Evolutionary conservation across 805 yeast genomes (phyloP), one percentile per base, ranked within the genome.

Genomic region (Kodamaea restingae): DNA sequence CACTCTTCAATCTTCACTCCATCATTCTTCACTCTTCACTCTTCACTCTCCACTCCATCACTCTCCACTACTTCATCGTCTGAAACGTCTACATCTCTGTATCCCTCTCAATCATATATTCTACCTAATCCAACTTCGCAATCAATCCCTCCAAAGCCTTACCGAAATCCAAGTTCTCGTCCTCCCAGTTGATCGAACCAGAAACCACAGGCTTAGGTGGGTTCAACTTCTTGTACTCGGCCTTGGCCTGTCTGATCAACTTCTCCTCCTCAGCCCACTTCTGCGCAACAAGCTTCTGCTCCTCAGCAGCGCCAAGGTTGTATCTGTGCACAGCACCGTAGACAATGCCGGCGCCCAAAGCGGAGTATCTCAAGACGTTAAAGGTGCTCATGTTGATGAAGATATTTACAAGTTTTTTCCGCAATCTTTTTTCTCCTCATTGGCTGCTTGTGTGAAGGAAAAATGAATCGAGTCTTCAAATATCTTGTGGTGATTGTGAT

Each of bases 311-410:
- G 54, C 81, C 80, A 54, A 88, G 74, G 39, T 73, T 64, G 58
- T 76, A 70, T 66, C 95, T 85, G 74, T 88, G 95, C 63, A 75
- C 75, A 49, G 88, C 85, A 54, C 98, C 98, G 69, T 86, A 87
- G 46, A 78, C 74, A 43, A 90, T 71, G 65, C 98, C 98, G 52
- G 87, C 78, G 39, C 85, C 91, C 51, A 91, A 76, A 40, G 95
- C 83, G 51, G 95, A 73, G 81, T 93, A 91, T 81, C 98, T 87
- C 60, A 90, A 78, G 58, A 90, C 88, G 84, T 84, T 68, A 54
- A 68, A 63, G 33, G 56, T 49, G 38, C 70, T 63, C 69, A 64
- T 64, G 33, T 32, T 33, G 38, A 7, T 18, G 36, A 31, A 25
- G 25, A 28, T 25, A 35, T 14, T 27, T 11, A 17, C 25, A 30